phyloP scores from a whole-genome alignment of 208 protist species.

The Leptomonas pyrrhocoris region DNA sequence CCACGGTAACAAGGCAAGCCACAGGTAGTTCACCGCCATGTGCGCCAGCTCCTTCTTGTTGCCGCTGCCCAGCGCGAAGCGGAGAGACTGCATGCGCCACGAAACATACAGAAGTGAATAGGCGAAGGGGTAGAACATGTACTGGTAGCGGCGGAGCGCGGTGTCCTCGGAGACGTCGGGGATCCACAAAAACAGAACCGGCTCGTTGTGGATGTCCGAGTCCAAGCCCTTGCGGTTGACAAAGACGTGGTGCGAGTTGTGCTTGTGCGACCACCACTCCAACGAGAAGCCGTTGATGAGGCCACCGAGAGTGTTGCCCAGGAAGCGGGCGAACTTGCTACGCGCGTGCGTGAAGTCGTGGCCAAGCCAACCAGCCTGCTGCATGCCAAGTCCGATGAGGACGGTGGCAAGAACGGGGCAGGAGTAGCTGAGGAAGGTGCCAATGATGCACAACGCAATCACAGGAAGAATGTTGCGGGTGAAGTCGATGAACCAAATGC shows the following conservation, averaged over 20 bases:
- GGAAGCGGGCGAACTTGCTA: slow-evolving; percentile 47
- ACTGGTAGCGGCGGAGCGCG: slow-evolving; percentile 65
- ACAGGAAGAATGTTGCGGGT: slow-evolving; percentile 70
- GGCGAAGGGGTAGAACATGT: slow-evolving; percentile 68
- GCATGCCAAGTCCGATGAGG: slow-evolving; percentile 76
- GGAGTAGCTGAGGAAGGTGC: slow-evolving; percentile 58
- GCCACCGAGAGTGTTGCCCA: slow-evolving; percentile 53
- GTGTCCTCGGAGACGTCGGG: slow-evolving; percentile 60
- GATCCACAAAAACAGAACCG: slow-evolving; percentile 69
- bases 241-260: slow-evolving; percentile 86
- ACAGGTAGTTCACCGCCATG: slow-evolving; percentile 74
- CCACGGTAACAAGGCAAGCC: slow-evolving; percentile 65
- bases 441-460: slow-evolving; percentile 56
- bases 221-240: slow-evolving; percentile 76
- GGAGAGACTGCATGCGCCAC: slow-evolving; percentile 79
- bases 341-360: slow-evolving; percentile 74
- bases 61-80: slow-evolving; percentile 55
- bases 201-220: slow-evolving; percentile 84
- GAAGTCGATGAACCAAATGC: slow-evolving; percentile 72
- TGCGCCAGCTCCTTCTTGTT: slow-evolving; percentile 64
- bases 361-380: slow-evolving; percentile 81
- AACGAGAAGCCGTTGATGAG: slow-evolving; percentile 71
- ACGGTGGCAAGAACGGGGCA: slow-evolving; percentile 58
- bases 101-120: slow-evolving; percentile 81
- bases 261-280: slow-evolving; percentile 81